Base-by-base conservation (phyloP, 805 yeast species). In the Sugiyamaella americana region DNA sequence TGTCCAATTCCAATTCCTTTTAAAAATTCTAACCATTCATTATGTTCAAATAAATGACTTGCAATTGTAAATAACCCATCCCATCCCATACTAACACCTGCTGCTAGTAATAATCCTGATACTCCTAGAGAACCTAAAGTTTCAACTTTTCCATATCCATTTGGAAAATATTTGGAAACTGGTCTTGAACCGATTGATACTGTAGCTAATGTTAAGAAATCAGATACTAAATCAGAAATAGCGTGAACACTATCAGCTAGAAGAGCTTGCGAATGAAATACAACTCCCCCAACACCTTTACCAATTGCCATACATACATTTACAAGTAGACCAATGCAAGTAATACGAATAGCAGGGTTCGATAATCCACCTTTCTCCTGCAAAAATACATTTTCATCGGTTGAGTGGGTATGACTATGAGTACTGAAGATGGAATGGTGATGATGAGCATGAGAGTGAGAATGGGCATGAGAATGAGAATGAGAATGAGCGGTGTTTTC, bases 181-280 rank as follows among this genome's bases (percentile, higher is more conserved):
- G 75, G 67, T 54, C 78, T 78, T 8, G 73, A 65, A 3, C 94
- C 81, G 42, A 84, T 79, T 26, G 85, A 80, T 17, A 93, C 96
- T 1, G 98, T 91, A 3, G 88, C 82, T 47, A 93, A 70, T 0
- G 98, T 93, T 53, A 93, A 68, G 40, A 91, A 76, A 64, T 93
- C 98, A 5, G 95, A 85, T 13, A 93, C 76, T 68, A 91, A 71
- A 65, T 93, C 98, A 40, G 94, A 82, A 18, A 87, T 73, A 0
- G 98, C 91, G 67, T 93, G 98, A 23, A 88, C 82, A 1, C 97
- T 89, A 65, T 93, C 98, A 1, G 98, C 98, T 42, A 89, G 63
- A 47, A 93, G 74, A 2, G 97, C 89, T 63, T 89, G 96, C 0
- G 98, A 93, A 64, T 93, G 95, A 75, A 93, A 93, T 34, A 80